Conservation (phyloP, 2,329 filamentous ascomycete genomes). For the Thielaviopsis ethacetica region DNA sequence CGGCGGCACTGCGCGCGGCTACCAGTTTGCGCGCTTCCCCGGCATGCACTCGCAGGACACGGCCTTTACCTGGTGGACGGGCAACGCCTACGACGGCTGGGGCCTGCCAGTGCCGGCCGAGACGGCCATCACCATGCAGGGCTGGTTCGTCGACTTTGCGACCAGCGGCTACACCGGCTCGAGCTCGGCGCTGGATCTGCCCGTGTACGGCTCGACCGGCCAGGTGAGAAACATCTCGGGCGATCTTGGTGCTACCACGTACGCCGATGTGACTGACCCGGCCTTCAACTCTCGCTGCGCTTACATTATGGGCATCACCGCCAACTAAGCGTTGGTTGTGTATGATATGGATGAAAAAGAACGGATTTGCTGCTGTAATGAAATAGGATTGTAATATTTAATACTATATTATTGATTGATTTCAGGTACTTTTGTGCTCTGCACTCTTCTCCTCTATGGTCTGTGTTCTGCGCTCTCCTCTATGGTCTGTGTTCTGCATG, state of each 20-base stretch:
- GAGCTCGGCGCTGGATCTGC: background rate
- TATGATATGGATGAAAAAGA: no score
- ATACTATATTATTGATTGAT: no score
- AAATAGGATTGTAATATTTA: no score
- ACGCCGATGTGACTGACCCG: background rate
- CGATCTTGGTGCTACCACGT: background rate
- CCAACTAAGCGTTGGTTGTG: no score
- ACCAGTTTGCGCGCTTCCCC: slow-evolving; percentile 33
- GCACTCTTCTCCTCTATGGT: no score
- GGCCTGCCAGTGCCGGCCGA: slow-evolving; percentile 14
- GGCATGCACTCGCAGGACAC: slow-evolving; percentile 34
- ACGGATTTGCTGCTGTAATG: no score
- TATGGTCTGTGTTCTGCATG: no score
- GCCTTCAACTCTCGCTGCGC: background rate
- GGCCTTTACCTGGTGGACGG: slow-evolving; percentile 32
- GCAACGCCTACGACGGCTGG: slow-evolving; percentile 13
- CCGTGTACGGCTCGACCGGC: background rate
- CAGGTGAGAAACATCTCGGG: background rate
- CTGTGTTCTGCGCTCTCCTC: no score
- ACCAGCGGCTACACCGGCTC: background rate
- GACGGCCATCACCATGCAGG: slow-evolving; percentile 18
- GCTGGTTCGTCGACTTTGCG: slow-evolving; percentile 19
- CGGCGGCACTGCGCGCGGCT: slow-evolving; percentile 28
- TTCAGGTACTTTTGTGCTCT: no score
- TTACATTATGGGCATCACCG: background rate